phyloP scores from a whole-genome alignment of 192 early-diverging fungal genomes.

The Coemansia furcata region DNA sequence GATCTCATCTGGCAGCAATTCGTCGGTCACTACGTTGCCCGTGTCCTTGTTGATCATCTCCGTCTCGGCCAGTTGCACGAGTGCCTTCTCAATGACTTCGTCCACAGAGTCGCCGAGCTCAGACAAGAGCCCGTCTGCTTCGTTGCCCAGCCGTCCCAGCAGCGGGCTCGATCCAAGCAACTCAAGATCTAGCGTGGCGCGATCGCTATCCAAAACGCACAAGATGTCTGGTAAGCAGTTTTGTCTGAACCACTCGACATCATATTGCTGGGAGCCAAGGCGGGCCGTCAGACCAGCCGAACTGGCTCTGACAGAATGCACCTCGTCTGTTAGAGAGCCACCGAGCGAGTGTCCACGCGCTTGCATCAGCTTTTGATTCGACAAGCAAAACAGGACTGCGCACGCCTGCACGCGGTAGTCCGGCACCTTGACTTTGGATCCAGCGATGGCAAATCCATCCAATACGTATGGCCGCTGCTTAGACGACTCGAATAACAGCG shows the following conservation, averaged over 20 bases:
- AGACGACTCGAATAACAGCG: constrained; percentile 54
- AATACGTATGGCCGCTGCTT: constrained; percentile 27
- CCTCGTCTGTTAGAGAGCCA: constrained; percentile 32
- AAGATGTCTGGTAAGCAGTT: constrained; percentile 51
- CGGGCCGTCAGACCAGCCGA: not conserved
- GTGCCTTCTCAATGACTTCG: constrained; percentile 20
- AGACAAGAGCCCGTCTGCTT: constrained; percentile 34
- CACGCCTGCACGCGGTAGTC: constrained; percentile 50
- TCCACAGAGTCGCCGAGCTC: constrained; percentile 37
- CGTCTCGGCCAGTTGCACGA: constrained; percentile 3
- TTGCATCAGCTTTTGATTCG: constrained; percentile 32
- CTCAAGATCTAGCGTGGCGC: constrained; percentile 30
- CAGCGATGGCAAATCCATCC: constrained; percentile 43
- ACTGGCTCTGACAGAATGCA: constrained; percentile 12
- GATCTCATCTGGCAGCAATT: not conserved
- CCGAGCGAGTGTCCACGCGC: constrained; percentile 20
- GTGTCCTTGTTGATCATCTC: not conserved
- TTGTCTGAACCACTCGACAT: constrained; percentile 49
- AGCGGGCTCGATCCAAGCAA: constrained; percentile 45
- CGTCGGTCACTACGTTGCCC: not conserved
- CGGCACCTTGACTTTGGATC: constrained; percentile 34
- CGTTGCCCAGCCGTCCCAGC: constrained; percentile 24
- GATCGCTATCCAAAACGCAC: constrained; percentile 28
- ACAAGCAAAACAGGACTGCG: constrained; percentile 38
- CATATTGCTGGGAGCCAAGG: constrained; percentile 15